These are phyloP conservation scores for Diaporthe humulicola DNA, from an alignment of 2,329 filamentous ascomycete genomes.

Conservation along the genomic window DNA sequence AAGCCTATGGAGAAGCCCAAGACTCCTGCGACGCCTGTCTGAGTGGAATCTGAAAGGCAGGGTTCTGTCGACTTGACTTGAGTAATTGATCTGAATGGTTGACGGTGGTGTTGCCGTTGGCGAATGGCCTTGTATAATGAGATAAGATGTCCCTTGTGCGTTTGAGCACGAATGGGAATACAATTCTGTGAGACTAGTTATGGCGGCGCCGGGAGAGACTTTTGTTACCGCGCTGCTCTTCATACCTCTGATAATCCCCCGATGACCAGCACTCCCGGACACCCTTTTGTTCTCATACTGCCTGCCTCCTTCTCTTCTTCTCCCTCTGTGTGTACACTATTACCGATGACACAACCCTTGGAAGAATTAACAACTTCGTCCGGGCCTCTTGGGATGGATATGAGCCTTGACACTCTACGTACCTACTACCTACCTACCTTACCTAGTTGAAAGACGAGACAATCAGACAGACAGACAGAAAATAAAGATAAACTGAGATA, in stretches of 20 bases:
- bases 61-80: neutral
- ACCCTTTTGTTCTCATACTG: neutral
- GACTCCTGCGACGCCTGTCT: conserved; percentile 48
- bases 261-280: neutral
- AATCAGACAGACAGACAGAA: conserved; percentile 26
- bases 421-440: neutral
- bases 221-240: neutral
- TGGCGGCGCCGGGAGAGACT: neutral
- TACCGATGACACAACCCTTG: neutral
- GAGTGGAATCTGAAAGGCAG: neutral
- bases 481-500: conserved; percentile 26
- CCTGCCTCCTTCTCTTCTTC: neutral
- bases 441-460: neutral
- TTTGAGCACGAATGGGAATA: neutral
- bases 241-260: neutral
- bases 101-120: neutral
- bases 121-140: neutral
- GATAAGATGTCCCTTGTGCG: neutral
- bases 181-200: neutral
- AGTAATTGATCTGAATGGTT: neutral
- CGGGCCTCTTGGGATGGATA: neutral
- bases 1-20: conserved; percentile 54
- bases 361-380: neutral
- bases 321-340: neutral
- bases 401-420: neutral